phyloP scores from a whole-genome alignment of 2,329 filamentous ascomycete genomes.

The Lithohypha guttulata region DNA sequence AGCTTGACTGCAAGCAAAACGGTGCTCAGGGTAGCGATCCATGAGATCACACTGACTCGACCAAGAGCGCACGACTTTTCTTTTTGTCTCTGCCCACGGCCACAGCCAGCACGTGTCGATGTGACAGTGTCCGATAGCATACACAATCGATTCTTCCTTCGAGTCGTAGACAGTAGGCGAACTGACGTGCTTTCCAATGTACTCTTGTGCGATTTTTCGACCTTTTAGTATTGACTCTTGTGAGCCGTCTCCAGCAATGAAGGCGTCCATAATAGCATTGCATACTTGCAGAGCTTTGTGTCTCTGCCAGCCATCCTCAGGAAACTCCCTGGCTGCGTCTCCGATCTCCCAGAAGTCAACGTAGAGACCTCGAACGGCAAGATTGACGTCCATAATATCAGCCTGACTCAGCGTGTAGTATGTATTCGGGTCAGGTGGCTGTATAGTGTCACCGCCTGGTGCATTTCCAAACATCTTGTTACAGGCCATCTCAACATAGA shows the following conservation, averaged over 20 bases:
- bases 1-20: constrained; percentile 85
- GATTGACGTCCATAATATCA: constrained; percentile 80
- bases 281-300: constrained; percentile 74
- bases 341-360: constrained; percentile 94
- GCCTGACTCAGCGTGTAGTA: constrained; percentile 67
- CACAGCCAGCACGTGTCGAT: constrained; percentile 98
- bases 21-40: constrained; percentile 86
- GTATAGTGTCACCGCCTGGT: constrained; percentile 70
- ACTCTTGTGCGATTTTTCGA: constrained; percentile 71
- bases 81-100: constrained; percentile 96
- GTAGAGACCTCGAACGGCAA: constrained; percentile 68
- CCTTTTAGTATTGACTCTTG: constrained; percentile 66
- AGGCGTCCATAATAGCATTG: constrained; percentile 82
- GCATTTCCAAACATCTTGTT: constrained; percentile 98
- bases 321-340: constrained; percentile 86
- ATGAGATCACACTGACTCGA: constrained; percentile 92
- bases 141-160: constrained; percentile 65
- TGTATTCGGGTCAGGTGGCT: constrained; percentile 76
- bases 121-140: constrained; percentile 88
- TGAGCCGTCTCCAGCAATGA: constrained; percentile 64
- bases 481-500: constrained; percentile 98
- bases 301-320: constrained; percentile 75
- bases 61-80: constrained; percentile 93
- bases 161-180: constrained; percentile 74
- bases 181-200: constrained; percentile 70